A percentile compares a stretch with the other conserved stretches of the same genome.
These are phyloP conservation scores for Globisporangium carolinianum DNA, from an alignment of 352 stramenopile genomes.

Conservation along the genomic window DNA sequence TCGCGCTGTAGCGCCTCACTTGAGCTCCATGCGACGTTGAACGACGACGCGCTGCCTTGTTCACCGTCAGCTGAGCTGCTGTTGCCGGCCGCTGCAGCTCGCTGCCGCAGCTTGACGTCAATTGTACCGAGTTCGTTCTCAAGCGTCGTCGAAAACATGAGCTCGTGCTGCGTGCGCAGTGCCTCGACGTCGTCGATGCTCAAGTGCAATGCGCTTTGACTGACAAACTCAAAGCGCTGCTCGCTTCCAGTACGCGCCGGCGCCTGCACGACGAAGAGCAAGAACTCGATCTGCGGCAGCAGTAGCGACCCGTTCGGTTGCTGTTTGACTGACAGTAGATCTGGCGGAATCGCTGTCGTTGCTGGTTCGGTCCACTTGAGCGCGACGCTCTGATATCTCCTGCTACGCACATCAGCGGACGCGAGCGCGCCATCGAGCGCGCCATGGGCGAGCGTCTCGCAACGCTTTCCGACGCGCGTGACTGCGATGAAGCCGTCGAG, in stretches of 20 bases:
- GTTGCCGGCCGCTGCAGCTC: background rate
- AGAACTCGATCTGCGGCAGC: constrained; percentile 17
- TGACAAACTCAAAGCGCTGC: constrained; percentile 27
- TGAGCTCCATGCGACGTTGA: constrained; percentile 52
- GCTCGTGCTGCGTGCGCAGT: constrained; percentile 27
- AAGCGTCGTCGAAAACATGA: constrained; percentile 38
- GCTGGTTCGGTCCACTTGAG: constrained; percentile 22
- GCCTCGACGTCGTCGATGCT: constrained; percentile 30
- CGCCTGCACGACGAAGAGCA: constrained; percentile 24
- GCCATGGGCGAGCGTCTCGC: constrained; percentile 21
- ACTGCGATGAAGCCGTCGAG: constrained; percentile 38
- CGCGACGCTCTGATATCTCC: constrained; percentile 14
- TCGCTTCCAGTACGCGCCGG: background rate
- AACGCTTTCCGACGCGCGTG: constrained; percentile 11
- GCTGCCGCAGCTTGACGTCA: constrained; percentile 28
- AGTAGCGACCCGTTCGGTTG: background rate
- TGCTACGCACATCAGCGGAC: background rate
- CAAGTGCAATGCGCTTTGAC: constrained; percentile 20
- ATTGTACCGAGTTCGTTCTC: constrained; percentile 22
- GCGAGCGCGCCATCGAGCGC: constrained; percentile 13
- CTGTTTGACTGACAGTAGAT: constrained; percentile 3
- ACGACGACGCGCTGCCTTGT: constrained; percentile 7
- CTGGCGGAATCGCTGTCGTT: constrained; percentile 8
- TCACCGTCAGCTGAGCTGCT: background rate
- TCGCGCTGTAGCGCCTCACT: constrained; percentile 43